Evolutionary conservation across 257 asterid species (phyloP).

Genomic region (Linderniella brevidens): DNA sequence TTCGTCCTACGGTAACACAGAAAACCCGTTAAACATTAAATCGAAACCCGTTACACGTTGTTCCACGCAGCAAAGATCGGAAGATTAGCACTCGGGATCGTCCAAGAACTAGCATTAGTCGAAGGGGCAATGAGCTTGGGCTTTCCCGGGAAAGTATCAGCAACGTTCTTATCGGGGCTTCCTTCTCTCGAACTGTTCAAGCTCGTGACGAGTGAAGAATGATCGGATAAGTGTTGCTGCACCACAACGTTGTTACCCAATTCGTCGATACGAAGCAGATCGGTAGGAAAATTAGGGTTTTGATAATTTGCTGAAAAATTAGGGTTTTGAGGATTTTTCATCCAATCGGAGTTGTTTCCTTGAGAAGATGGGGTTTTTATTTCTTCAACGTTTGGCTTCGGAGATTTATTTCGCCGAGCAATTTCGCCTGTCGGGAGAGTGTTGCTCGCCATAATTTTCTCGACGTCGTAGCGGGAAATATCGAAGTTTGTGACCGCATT

Average conservation of each 20-base stretch:
- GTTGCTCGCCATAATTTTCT: slow-evolving; percentile 38
- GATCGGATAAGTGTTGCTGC: slow-evolving; percentile 30
- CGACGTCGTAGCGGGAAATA: slow-evolving; percentile 39
- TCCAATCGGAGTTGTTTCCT: slow-evolving; percentile 21
- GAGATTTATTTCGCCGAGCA: slow-evolving; percentile 39
- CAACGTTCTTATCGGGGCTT: slow-evolving; percentile 39
- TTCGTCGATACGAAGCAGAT: slow-evolving; percentile 12
- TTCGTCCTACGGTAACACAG: too few relatives aligned
- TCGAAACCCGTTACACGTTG: slow-evolving; percentile 34
- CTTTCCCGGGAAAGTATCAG: slow-evolving; percentile 2
- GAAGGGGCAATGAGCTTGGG: slow-evolving; percentile 16
- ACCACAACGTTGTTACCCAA: slow-evolving; percentile 36
- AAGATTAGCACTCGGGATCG: slow-evolving; percentile 38
- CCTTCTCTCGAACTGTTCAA: slow-evolving; percentile 56
- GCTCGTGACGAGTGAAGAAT: slow-evolving; percentile 60
- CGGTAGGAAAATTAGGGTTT: slow-evolving; percentile 9
- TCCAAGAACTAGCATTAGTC: slow-evolving; percentile 20
- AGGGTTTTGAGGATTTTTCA: slow-evolving; percentile 9
- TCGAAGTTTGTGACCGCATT: slow-evolving; percentile 53
- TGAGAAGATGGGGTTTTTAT: too few relatives aligned
- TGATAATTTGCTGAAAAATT: slow-evolving; percentile 7
- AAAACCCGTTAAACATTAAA: too few relatives aligned
- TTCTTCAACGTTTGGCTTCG: slow-evolving; percentile 12
- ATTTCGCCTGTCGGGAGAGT: slow-evolving; percentile 43
- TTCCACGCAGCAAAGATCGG: slow-evolving; percentile 70